Evolutionary conservation across 75 land plant species (phyloP), one percentile per base, ranked within the genome.

Genomic region (Gnetum montanum): DNA sequence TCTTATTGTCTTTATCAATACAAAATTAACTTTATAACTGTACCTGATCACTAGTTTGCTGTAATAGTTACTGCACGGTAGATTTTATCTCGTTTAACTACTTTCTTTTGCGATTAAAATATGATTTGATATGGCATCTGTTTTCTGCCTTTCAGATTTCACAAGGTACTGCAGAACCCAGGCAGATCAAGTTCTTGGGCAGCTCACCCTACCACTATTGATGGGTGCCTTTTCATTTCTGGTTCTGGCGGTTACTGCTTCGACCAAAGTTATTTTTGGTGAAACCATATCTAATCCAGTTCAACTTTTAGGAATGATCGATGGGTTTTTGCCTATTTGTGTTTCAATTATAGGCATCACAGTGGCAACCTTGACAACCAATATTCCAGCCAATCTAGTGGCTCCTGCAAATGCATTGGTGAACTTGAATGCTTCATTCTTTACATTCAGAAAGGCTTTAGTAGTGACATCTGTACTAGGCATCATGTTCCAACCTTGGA

Each of bases 381-480:
- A 91, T 64, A 76, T 91, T 36, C 88, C 97, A 1, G 93, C 97
- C n/a, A 91, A 91, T 58, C 78, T 91, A 7, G 85, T 91, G 22
- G 93, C 97, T 15, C 85, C 94, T 4, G 89, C 97, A 8, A 91
- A 91, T 55, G 97, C 97, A 3, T 65, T 91, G 5, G 85, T 74
- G 48, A 87, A 84, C 48, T 69, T 86, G 15, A 81, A 70, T 44
- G 89, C 93, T 0, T 43, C 59, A 1, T 15, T 35, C 18, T 87
- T 91, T 71, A 80, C 83, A 0, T 91, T 86, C 64, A 57, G 70
- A 30, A 51, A 59, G 26, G 93, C 83, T 1, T 88, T 82, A 38
- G 58, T 91, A 7, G 8, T 81, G 8, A 83, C 92, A 1, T 83
- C 97, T 0, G 10, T 81, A 35, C 52, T 87, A 1, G 85, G 97